Conservation (phyloP, 805 yeast species). For the Wickerhamomyces tratensis region DNA sequence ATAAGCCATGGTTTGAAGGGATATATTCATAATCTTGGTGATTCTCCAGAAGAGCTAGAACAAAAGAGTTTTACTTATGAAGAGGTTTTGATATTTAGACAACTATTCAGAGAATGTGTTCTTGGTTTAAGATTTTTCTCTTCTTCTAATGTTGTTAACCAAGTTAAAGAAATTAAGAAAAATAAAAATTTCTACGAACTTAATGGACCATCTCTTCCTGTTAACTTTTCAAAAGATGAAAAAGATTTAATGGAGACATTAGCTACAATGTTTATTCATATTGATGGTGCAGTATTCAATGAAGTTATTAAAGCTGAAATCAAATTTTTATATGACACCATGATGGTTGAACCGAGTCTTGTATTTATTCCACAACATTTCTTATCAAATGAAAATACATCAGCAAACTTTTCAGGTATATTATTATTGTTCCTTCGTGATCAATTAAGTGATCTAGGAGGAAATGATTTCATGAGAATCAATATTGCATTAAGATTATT, state of each 20-base stretch:
- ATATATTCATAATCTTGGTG: constrained; percentile 51
- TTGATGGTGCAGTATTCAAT: constrained; percentile 92
- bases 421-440: constrained; percentile 67
- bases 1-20: constrained; percentile 75
- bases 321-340: constrained; percentile 65
- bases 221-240: constrained; percentile 84
- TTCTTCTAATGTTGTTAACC: constrained; percentile 18
- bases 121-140: constrained; percentile 74
- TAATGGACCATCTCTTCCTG: constrained; percentile 75
- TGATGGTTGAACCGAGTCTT: constrained; percentile 75
- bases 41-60: constrained; percentile 55
- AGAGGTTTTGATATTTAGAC: constrained; percentile 69
- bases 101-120: constrained; percentile 76
- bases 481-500: constrained; percentile 78
- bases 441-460: constrained; percentile 71
- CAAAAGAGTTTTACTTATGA: constrained; percentile 66
- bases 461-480: constrained; percentile 65
- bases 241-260: constrained; percentile 93
- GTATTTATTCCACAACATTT: constrained; percentile 91
- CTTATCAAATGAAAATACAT: constrained; percentile 87
- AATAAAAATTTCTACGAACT: constrained; percentile 40
- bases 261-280: constrained; percentile 86
- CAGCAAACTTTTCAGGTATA: constrained; percentile 84
- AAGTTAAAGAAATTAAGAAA: constrained; percentile 14
- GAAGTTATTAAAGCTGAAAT: constrained; percentile 82